Conservation (phyloP, 768 basidiomycete genomes). For the Termitomyces sp. region DNA sequence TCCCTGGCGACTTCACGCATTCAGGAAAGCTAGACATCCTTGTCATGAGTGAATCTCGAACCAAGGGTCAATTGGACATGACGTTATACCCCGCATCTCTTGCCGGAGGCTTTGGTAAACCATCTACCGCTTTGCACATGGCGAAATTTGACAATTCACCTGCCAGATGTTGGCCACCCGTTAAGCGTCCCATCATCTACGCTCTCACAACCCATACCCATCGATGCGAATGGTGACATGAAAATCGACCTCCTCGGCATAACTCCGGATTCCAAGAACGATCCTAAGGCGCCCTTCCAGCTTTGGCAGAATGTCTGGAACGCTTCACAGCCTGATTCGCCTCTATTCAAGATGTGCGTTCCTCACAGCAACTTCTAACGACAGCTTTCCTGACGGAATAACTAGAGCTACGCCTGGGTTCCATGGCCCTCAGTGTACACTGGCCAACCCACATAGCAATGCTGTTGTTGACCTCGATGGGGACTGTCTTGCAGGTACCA, state of each 20-base stretch:
- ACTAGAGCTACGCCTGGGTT: constrained; percentile 58
- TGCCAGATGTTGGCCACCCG: constrained; percentile 36
- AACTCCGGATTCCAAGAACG: constrained; percentile 33
- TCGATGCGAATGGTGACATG: constrained; percentile 88
- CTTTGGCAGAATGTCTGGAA: constrained; percentile 86
- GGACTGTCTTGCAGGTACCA: constrained; percentile 85
- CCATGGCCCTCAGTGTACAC: constrained; percentile 59
- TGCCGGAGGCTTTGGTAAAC: constrained; percentile 64
- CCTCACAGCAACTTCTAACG: not conserved
- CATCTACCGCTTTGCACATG: not conserved
- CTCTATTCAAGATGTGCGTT: constrained; percentile 67
- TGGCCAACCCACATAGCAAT: constrained; percentile 92
- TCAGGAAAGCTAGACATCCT: constrained; percentile 89
- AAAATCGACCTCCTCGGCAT: constrained; percentile 83
- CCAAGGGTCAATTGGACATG: constrained; percentile 54
- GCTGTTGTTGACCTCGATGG: constrained; percentile 93
- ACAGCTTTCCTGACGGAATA: not conserved
- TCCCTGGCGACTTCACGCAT: constrained; percentile 92
- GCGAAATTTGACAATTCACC: not conserved
- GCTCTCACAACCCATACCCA: constrained; percentile 74
- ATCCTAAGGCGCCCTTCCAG: constrained; percentile 40
- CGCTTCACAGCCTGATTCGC: constrained; percentile 42
- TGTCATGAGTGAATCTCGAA: constrained; percentile 68
- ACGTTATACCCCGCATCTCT: constrained; percentile 64
- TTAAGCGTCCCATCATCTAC: constrained; percentile 61